Evolutionary conservation across 192 early-diverging fungal species (phyloP).

Genomic region (Paraglomus brasilianum): DNA sequence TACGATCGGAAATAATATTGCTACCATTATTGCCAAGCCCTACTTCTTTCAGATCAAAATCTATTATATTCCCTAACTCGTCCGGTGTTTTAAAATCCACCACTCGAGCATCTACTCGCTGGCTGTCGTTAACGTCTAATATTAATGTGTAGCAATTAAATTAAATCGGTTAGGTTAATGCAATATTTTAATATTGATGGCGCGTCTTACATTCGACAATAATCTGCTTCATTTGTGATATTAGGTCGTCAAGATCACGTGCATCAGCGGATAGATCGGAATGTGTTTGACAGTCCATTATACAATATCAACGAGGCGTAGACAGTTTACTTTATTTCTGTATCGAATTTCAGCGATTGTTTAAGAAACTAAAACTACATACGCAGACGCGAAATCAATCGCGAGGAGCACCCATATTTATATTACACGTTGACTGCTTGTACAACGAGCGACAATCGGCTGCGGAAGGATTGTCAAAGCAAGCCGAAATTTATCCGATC

Average conservation of each 20-base stretch:
- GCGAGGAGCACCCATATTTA: too few relatives aligned
- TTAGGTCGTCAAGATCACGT: slow-evolving; percentile 41
- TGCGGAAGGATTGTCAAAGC: too few relatives aligned
- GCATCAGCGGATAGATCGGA: slow-evolving; percentile 36
- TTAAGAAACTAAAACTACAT: too few relatives aligned
- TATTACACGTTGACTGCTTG: too few relatives aligned
- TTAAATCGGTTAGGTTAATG: background rate
- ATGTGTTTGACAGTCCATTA: background rate
- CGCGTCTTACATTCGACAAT: slow-evolving; percentile 42
- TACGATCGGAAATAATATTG: slow-evolving; percentile 28
- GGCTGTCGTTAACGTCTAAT: slow-evolving; percentile 48
- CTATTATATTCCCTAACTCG: slow-evolving; percentile 46
- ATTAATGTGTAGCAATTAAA: background rate
- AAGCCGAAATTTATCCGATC: too few relatives aligned
- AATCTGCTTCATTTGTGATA: slow-evolving; percentile 46
- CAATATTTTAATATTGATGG: background rate
- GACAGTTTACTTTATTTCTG: too few relatives aligned
- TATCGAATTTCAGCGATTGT: too few relatives aligned
- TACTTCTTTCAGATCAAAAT: slow-evolving; percentile 45
- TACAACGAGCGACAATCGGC: too few relatives aligned
- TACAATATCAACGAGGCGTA: too few relatives aligned
- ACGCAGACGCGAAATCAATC: too few relatives aligned
- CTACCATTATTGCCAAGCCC: slow-evolving; percentile 49
- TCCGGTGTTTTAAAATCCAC: slow-evolving; percentile 47
- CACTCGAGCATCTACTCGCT: slow-evolving; percentile 34